phyloP scores from a whole-genome alignment of 768 basidiomycete genomes.

The Auriculariales sp. region DNA sequence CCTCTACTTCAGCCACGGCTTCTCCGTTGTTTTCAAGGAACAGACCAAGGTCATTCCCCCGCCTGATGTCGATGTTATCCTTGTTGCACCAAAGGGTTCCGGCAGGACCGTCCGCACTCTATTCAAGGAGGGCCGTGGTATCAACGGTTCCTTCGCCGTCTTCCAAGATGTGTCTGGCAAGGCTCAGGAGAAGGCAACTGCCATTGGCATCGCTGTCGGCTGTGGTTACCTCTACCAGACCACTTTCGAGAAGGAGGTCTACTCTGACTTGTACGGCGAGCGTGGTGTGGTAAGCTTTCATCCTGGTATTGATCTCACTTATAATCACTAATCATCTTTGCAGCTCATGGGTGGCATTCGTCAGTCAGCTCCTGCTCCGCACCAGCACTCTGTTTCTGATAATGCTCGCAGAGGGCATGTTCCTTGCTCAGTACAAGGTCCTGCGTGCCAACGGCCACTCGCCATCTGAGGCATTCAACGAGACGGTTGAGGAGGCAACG shows the following conservation, averaged over 20 bases:
- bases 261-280: slow-evolving; percentile 98
- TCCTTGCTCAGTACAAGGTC: slow-evolving; percentile 97
- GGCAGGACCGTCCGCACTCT: slow-evolving; percentile 98
- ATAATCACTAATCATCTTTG: slow-evolving; percentile 2
- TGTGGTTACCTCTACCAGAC: slow-evolving; percentile 99
- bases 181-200: slow-evolving; percentile 93
- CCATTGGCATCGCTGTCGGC: slow-evolving; percentile 86
- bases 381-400: background rate
- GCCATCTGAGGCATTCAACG: slow-evolving; percentile 98
- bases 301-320: background rate
- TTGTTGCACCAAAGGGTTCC: slow-evolving; percentile 97
- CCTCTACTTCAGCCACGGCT: slow-evolving; percentile 99
- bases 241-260: slow-evolving; percentile 98
- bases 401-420: slow-evolving; percentile 66
- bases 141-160: slow-evolving; percentile 89
- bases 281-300: slow-evolving; percentile 81
- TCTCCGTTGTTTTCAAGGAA: slow-evolving; percentile 97
- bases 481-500: slow-evolving; percentile 99
- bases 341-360: slow-evolving; percentile 96
- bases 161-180: slow-evolving; percentile 98
- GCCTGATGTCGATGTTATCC: slow-evolving; percentile 91
- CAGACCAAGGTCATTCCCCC: slow-evolving; percentile 92
- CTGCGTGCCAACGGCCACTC: slow-evolving; percentile 92
- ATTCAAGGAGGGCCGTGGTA: slow-evolving; percentile 98
- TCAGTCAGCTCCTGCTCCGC: slow-evolving; percentile 22